Evolutionary conservation across 768 basidiomycete genomes (phyloP).

Genomic region (Amanita brunnescens): DNA sequence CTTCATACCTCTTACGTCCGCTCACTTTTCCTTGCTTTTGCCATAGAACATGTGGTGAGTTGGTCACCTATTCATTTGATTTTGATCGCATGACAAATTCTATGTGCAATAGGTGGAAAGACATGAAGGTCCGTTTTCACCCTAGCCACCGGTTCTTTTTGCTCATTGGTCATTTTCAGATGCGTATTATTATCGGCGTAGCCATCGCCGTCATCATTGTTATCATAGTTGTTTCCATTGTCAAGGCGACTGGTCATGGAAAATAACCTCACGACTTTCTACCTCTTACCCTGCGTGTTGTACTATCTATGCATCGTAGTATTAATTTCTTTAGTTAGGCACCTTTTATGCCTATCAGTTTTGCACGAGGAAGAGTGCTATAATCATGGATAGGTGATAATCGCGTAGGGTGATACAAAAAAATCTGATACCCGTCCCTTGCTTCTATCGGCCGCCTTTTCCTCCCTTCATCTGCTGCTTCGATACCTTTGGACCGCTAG

Average conservation of each 20-base stretch:
- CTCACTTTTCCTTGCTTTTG: slow-evolving; percentile 6
- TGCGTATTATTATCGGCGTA: slow-evolving; percentile 93
- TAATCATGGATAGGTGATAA: neutral
- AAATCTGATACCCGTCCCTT: neutral
- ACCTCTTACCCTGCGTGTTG: slow-evolving; percentile 3
- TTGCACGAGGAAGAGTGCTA: slow-evolving; percentile 1
- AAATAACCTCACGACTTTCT: neutral
- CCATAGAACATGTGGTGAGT: slow-evolving; percentile 77
- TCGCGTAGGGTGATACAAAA: neutral
- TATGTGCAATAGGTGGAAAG: slow-evolving; percentile 71
- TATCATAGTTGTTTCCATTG: slow-evolving; percentile 93
- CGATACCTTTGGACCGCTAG: slow-evolving; percentile 75
- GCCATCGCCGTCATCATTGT: slow-evolving; percentile 86
- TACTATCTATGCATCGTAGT: slow-evolving; percentile 13
- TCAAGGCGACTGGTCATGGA: slow-evolving; percentile 57
- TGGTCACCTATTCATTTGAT: slow-evolving; percentile 7
- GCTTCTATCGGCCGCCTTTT: slow-evolving; percentile 54
- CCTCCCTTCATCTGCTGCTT: slow-evolving; percentile 97
- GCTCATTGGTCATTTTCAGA: slow-evolving; percentile 33
- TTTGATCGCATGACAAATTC: neutral
- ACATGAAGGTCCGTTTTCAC: slow-evolving; percentile 70
- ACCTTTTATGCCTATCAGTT: neutral
- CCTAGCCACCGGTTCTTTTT: slow-evolving; percentile 4
- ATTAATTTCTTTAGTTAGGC: slow-evolving; percentile 8
- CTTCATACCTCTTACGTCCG: neutral